These are phyloP conservation scores for Mycena galopus DNA, from an alignment of 768 basidiomycete species.

Conservation along the genomic window DNA sequence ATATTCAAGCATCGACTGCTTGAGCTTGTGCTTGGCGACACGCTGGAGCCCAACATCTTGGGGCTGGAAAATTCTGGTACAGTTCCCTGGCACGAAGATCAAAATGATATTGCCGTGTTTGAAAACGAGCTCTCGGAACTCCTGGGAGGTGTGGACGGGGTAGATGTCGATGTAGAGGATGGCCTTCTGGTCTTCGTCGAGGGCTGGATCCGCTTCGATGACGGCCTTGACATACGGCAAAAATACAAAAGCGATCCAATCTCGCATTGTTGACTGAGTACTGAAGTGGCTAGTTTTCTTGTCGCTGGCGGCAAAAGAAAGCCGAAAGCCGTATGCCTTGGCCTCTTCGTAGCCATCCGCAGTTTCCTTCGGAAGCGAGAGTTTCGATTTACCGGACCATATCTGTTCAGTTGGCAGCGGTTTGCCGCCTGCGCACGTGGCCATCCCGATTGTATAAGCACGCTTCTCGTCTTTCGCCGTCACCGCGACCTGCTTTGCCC, in stretches of 20 bases:
- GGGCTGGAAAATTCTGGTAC: not conserved
- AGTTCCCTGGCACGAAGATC: not conserved
- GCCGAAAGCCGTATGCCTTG: not conserved
- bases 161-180: not conserved
- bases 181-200: not conserved
- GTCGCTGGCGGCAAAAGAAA: not conserved
- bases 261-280: not conserved
- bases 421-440: not conserved
- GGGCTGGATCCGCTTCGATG: not conserved
- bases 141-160: not conserved
- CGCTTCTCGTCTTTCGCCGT: not conserved
- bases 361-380: not conserved
- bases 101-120: not conserved
- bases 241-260: not conserved
- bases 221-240: not conserved
- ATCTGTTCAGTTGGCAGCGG: not conserved
- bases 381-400: not conserved
- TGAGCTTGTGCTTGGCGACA: not conserved
- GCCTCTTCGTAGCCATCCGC: not conserved
- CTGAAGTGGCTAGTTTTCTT: not conserved
- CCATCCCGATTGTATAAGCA: not conserved
- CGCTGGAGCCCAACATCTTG: not conserved
- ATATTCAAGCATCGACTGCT: not conserved
- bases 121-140: not conserved
- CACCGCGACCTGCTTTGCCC: slow-evolving; percentile 26